phyloP scores from a whole-genome alignment of 2,329 filamentous ascomycete species.

The Penicillium vulpinum region DNA sequence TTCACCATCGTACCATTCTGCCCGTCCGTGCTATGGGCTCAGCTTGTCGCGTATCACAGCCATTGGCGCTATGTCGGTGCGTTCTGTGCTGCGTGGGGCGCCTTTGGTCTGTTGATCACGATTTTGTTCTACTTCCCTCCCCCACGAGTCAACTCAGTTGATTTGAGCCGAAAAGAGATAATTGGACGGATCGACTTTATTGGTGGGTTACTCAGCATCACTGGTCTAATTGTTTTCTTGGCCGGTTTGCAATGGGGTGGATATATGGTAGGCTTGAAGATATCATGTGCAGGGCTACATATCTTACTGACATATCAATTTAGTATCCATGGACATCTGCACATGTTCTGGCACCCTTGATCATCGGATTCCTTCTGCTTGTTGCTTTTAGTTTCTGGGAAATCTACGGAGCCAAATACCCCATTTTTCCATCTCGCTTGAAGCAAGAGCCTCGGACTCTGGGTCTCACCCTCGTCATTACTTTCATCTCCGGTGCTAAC shows the following conservation, averaged over 20 bases:
- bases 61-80: conserved; percentile 48
- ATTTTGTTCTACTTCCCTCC: conserved; percentile 49
- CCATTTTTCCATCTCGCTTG: conserved; percentile 48
- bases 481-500: conserved; percentile 60
- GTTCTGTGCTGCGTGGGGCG: conserved; percentile 46
- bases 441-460: conserved; percentile 54
- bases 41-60: conserved; percentile 53
- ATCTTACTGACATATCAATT: conserved; percentile 2
- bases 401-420: conserved; percentile 47
- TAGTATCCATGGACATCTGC: conserved; percentile 48
- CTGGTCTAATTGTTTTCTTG: conserved; percentile 51
- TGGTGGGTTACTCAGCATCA: conserved; percentile 50
- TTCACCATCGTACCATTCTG: conserved; percentile 64
- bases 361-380: conserved; percentile 46
- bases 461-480: conserved; percentile 56
- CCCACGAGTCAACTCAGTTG: conserved; percentile 43
- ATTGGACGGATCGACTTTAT: conserved; percentile 53
- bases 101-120: conserved; percentile 45
- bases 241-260: conserved; percentile 56
- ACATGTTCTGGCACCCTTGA: conserved; percentile 49
- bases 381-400: conserved; percentile 51
- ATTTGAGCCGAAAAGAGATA: conserved; percentile 41
- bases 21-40: conserved; percentile 62
- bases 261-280: conserved; percentile 37
- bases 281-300: conserved; percentile 1